Evolutionary conservation across 441 rosid genomes (phyloP).

Genomic region (Cnidoscolus chayamansa): DNA sequence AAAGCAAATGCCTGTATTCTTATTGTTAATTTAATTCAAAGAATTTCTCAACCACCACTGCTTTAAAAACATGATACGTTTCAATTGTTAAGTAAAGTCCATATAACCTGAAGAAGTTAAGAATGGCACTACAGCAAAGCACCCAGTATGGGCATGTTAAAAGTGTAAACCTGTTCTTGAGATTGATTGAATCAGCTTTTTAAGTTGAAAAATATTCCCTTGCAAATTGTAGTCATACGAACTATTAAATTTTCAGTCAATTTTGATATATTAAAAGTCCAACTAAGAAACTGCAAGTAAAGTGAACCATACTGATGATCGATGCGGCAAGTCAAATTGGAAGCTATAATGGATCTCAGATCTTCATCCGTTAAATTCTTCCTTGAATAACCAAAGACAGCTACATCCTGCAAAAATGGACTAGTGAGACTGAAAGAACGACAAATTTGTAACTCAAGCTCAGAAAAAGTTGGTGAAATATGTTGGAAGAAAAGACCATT

Average conservation of each 20-base stretch:
- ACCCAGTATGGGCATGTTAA: not conserved
- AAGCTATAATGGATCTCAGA: slow-evolving; percentile 64
- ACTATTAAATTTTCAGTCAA: not conserved
- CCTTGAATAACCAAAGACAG: slow-evolving; percentile 72
- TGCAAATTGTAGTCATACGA: slow-evolving; percentile 1
- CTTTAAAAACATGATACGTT: not conserved
- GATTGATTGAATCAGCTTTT: not conserved
- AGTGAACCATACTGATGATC: slow-evolving; percentile 60
- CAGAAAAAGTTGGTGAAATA: not conserved
- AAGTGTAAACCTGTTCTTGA: not conserved
- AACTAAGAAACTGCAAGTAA: not conserved
- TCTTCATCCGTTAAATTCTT: slow-evolving; percentile 64
- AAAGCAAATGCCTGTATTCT: not conserved
- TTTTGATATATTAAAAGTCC: not conserved
- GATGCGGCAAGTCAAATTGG: slow-evolving; percentile 71
- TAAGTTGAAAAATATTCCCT: not conserved
- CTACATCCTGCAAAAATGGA: slow-evolving; percentile 49
- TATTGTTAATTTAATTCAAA: not conserved
- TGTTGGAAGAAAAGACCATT: not conserved
- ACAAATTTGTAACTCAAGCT: not conserved
- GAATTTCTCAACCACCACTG: not conserved
- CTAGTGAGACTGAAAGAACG: slow-evolving; percentile 10
- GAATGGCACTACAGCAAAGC: not conserved
- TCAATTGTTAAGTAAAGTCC: not conserved
- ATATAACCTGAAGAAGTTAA: not conserved